Base-by-base conservation (phyloP, 164 flowering plant genomes). In the Nymphaea thermarum region DNA sequence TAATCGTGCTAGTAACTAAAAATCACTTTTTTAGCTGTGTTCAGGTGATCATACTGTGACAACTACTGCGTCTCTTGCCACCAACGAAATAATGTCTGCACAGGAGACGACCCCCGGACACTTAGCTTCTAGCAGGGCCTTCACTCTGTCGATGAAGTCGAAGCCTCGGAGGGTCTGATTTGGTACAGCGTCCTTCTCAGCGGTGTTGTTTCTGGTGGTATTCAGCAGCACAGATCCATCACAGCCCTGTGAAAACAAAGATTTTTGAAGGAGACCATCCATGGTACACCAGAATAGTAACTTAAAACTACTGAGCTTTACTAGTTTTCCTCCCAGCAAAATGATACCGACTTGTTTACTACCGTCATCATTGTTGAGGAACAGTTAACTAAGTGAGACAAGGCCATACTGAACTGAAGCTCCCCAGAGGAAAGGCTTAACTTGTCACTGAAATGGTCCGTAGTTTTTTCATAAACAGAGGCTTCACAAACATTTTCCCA, bases 41-140 rank as follows among this genome's bases (percentile, higher is more conserved):
- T 25, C 12, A 61, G 16, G 64, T 61, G 8, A 8, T 65, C 66
- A 81, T 81, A 93, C 97, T 10, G 73, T 84, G 65, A 72, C 71
- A 0, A 83, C 89, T 53, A 89, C 70, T n/a, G 96, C 64, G 62
- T 93, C 97, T 71, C 97, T 80, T 44, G 97, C 85, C 59, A 72
- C 83, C 71, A 93, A 75, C 66, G 89, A 67, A 43, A 93, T 4
- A 41, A 82, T 71, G 72, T 93, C 98, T 0, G 98, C 97, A 68
- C 97, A 93, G 4, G 97, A 93, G 15, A 93, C 93, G 4, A 84
- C 72, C 3, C 90, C 87, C 5, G 93, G 94, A 72, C 97, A 90
- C 63, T 75, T 85, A 1, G 78, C 80, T 77, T 93, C 97, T 0
- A 90, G 36, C 43, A 82, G 64, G 77, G 75, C 82, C 79, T 93